Percentiles rank a stretch among this genome's conserved stretches.
phyloP scores from a whole-genome alignment of 2,329 filamentous ascomycete genomes.

The Pseudocercospora crystallina region DNA sequence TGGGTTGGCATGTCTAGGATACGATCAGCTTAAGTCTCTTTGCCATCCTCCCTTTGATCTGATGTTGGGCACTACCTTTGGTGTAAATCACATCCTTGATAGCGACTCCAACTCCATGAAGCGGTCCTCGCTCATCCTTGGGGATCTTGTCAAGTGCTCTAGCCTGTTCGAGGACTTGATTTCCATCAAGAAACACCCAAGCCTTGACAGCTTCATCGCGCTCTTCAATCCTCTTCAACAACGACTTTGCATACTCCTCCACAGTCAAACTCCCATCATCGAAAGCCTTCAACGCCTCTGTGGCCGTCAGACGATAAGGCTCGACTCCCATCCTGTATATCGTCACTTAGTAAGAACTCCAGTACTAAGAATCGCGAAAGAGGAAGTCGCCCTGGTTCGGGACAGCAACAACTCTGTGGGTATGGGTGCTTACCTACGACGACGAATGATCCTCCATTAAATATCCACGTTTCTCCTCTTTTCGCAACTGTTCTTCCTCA shows the following conservation, averaged over 20 bases:
- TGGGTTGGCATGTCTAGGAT: constrained; percentile 56
- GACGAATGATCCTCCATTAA: background rate
- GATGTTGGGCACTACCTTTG: constrained; percentile 40
- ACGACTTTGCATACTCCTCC: constrained; percentile 49
- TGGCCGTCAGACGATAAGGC: constrained; percentile 42
- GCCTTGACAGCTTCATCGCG: constrained; percentile 51
- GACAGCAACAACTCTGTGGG: background rate
- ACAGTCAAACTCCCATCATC: constrained; percentile 47
- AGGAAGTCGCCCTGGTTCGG: background rate
- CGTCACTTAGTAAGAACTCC: background rate
- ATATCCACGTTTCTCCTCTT: background rate
- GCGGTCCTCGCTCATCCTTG: constrained; percentile 49
- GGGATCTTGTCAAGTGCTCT: constrained; percentile 52
- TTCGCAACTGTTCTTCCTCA: background rate
- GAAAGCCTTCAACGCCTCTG: constrained; percentile 42
- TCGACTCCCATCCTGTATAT: constrained; percentile 9
- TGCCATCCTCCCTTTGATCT: background rate
- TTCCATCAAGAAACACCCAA: constrained; percentile 51
- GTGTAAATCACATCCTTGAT: constrained; percentile 63
- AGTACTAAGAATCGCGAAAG: background rate
- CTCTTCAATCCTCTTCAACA: constrained; percentile 48
- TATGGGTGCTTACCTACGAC: constrained; percentile 12
- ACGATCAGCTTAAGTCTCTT: too few relatives aligned
- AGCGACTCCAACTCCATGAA: constrained; percentile 60
- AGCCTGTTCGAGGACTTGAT: constrained; percentile 53